phyloP scores from a whole-genome alignment of 306 rosid genomes.

The Vigna angularis region DNA sequence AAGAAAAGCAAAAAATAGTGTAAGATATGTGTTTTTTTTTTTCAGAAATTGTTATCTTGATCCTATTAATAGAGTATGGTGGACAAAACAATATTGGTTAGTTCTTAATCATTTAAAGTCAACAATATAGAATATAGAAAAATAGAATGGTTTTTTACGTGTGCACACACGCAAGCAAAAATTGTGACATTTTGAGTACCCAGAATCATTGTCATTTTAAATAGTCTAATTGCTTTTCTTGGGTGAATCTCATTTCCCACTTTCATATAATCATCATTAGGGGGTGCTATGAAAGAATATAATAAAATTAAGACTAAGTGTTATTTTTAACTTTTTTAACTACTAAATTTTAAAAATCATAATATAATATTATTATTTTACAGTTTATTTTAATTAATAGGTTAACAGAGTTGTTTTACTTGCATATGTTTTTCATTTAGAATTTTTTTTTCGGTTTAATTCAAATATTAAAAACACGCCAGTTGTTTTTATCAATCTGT shows the following conservation, averaged over 20 bases:
- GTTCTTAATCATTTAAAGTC: not conserved
- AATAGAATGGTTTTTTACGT: not conserved
- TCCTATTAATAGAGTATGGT: no score
- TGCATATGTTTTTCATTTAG: no score
- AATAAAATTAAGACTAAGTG: not conserved
- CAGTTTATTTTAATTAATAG: no score
- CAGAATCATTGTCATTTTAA: not conserved
- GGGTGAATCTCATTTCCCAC: not conserved
- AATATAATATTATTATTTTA: no score
- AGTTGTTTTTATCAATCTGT: no score
- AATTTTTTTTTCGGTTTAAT: no score
- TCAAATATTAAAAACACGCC: no score
- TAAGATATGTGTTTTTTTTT: no score
- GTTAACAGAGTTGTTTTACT: no score
- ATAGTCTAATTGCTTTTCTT: not conserved
- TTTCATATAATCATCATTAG: not conserved
- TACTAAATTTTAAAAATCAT: no score
- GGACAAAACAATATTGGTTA: not conserved
- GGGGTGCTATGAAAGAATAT: not conserved
- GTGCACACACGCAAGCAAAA: conserved; percentile 7
- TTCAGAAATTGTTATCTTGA: no score
- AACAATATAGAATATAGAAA: not conserved
- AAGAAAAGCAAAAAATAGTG: no score
- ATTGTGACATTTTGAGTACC: not conserved
- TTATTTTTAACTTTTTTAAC: not conserved